Percentiles rank a stretch among this genome's conserved stretches.
phyloP scores from a whole-genome alignment of 208 protist genomes.

The Blastocrithidia nonstop region DNA sequence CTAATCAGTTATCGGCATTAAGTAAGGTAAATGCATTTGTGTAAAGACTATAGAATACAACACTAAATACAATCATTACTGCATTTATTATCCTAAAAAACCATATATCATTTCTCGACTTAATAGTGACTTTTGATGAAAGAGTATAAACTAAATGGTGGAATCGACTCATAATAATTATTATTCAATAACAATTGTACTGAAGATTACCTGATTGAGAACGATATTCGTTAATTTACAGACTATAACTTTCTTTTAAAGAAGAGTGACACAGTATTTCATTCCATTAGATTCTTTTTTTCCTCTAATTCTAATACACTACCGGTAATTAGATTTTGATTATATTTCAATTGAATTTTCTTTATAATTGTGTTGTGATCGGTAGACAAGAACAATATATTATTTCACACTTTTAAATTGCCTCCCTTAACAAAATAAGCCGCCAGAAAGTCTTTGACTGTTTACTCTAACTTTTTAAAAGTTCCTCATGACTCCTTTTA shows the following conservation, averaged over 20 bases:
- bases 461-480: neutral
- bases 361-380: no score
- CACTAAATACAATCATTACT: no score
- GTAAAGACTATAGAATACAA: no score
- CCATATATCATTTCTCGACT: neutral
- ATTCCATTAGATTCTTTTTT: no score
- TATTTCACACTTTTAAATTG: neutral
- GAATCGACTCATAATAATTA: neutral
- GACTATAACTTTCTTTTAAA: neutral
- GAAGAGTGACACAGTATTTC: no score
- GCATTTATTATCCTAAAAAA: neutral
- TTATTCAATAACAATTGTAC: neutral
- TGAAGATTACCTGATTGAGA: neutral
- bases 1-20: neutral
- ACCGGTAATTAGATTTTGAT: neutral
- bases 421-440: neutral
- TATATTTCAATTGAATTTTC: no score
- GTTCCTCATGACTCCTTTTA: neutral
- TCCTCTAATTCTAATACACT: neutral
- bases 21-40: no score
- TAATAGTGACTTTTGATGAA: neutral
- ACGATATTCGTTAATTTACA: neutral
- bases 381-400: neutral
- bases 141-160: neutral
- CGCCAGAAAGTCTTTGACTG: neutral